These are phyloP conservation scores for Fraxinus baroniana DNA, from an alignment of 305 asterid species.

Conservation along the genomic window DNA sequence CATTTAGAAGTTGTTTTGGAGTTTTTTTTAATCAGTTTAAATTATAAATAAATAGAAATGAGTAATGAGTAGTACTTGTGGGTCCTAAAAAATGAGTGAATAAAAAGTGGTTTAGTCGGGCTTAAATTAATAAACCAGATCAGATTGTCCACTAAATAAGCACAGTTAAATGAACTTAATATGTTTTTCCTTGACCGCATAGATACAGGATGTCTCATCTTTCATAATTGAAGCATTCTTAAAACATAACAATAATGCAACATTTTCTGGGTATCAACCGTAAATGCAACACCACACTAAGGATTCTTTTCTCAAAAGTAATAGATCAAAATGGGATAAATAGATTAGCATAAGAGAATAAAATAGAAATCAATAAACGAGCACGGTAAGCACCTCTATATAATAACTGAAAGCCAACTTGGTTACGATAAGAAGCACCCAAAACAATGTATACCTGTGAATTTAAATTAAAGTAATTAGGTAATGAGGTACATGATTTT, in stretches of 20 bases:
- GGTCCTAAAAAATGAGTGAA: not conserved
- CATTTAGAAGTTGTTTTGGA: not conserved
- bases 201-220: conserved; percentile 8
- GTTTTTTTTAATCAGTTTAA: not conserved
- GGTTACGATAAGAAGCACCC: conserved; percentile 89
- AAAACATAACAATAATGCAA: conserved; percentile 17
- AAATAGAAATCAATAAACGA: not conserved
- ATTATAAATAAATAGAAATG: not conserved
- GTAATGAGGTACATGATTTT: conserved; percentile 17
- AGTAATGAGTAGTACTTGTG: not conserved
- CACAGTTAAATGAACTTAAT: conserved; percentile 8
- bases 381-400: conserved; percentile 59
- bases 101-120: not conserved
- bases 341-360: conserved; percentile 7
- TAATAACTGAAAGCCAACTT: conserved; percentile 93
- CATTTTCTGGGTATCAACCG: conserved; percentile 1
- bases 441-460: conserved; percentile 91
- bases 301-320: not conserved
- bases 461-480: conserved; percentile 9
- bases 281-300: not conserved
- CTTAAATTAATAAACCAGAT: conserved; percentile 14
- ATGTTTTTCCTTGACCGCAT: conserved; percentile 6
- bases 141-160: not conserved
- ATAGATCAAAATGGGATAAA: not conserved
- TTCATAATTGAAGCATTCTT: conserved; percentile 1